phyloP scores from a whole-genome alignment of 78 protist species.

The Planoprotostelium fungivorum region DNA sequence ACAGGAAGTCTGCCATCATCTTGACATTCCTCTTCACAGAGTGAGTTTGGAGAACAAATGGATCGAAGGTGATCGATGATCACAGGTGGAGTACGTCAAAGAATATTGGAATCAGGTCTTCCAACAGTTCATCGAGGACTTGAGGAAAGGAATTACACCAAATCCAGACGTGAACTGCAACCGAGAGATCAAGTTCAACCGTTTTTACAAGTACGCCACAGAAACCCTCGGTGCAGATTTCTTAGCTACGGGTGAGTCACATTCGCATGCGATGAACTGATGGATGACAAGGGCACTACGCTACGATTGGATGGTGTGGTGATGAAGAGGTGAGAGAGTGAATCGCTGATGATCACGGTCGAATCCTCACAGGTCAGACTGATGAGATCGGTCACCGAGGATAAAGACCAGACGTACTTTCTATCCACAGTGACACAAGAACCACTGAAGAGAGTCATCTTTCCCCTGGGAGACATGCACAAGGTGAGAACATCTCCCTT shows the following conservation, averaged over 20 bases:
- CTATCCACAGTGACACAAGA: slow-evolving; percentile 37
- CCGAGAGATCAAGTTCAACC: slow-evolving; percentile 74
- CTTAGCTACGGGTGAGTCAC: slow-evolving; percentile 52
- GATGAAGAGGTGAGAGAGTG: not conserved
- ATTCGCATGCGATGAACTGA: not conserved
- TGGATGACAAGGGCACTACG: slow-evolving; percentile 16
- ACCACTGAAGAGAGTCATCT: slow-evolving; percentile 19
- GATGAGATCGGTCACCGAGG: slow-evolving; percentile 11
- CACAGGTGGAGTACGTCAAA: slow-evolving; percentile 49
- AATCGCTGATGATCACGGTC: not conserved
- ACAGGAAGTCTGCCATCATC: slow-evolving; percentile 23
- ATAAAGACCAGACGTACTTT: slow-evolving; percentile 80
- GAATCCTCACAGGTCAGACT: too few relatives aligned
- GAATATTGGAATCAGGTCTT: slow-evolving; percentile 87
- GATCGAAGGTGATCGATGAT: not conserved
- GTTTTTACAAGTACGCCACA: slow-evolving; percentile 38
- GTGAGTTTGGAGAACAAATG: slow-evolving; percentile 10
- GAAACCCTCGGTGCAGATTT: slow-evolving; percentile 33
- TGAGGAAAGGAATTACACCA: slow-evolving; percentile 71
- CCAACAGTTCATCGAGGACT: slow-evolving; percentile 48
- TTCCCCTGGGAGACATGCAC: slow-evolving; percentile 60
- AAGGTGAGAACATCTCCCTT: not conserved
- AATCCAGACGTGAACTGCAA: slow-evolving; percentile 86
- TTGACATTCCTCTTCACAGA: slow-evolving; percentile 56
- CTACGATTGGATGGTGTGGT: slow-evolving; percentile 14